phyloP scores from a whole-genome alignment of 164 flowering plant species.

The Buxus sempervirens region DNA sequence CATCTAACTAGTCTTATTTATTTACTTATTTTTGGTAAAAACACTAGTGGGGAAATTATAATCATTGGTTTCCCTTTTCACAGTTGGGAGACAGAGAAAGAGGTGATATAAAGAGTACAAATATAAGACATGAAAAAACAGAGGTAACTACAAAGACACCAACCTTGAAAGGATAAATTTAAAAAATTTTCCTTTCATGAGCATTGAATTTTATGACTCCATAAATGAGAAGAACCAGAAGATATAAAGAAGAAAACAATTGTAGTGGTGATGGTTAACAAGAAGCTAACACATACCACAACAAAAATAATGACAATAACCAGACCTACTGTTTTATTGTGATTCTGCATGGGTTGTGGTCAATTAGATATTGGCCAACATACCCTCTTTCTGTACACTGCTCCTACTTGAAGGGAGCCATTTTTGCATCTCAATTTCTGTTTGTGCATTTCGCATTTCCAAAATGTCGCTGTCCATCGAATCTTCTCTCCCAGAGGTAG shows the following conservation, averaged over 20 bases:
- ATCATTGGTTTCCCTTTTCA: too few species aligned
- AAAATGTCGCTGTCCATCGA: background rate
- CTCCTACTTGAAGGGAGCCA: background rate
- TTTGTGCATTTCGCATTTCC: background rate
- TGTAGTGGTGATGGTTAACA: constrained; percentile 20
- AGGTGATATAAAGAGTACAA: too few species aligned
- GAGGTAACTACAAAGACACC: too few species aligned
- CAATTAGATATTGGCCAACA: constrained; percentile 63
- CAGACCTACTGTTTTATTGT: background rate
- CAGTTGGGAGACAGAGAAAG: too few species aligned
- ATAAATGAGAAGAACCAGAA: too few species aligned
- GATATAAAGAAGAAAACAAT: background rate
- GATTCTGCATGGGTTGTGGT: constrained; percentile 23
- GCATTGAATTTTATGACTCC: too few species aligned
- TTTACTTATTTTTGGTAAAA: too few species aligned
- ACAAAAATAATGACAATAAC: background rate
- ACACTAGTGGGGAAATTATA: too few species aligned
- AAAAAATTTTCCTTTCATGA: too few species aligned
- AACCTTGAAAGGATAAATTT: too few species aligned
- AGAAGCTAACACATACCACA: constrained; percentile 28
- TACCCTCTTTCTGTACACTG: background rate
- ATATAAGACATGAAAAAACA: too few species aligned
- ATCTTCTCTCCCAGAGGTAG: background rate
- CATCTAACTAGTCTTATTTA: too few species aligned
- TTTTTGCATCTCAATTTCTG: background rate